These are phyloP conservation scores for Corynespora cassiicola DNA, from an alignment of 2,329 filamentous ascomycete species.

Conservation along the genomic window DNA sequence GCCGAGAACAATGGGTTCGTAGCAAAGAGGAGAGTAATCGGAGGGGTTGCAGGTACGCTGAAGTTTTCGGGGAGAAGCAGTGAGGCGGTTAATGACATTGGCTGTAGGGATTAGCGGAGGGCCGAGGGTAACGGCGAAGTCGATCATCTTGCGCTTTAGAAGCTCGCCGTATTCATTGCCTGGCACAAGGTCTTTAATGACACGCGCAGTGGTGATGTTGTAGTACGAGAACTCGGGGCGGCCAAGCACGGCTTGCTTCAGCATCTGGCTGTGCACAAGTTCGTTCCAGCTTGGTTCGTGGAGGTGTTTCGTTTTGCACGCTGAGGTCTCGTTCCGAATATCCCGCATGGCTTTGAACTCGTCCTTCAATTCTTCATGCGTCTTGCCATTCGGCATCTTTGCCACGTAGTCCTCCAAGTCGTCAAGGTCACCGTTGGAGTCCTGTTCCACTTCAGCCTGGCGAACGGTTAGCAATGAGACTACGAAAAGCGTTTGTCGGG, in stretches of 20 bases:
- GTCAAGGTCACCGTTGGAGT: slow-evolving; percentile 19
- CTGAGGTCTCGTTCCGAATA: slow-evolving; percentile 20
- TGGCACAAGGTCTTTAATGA: slow-evolving; percentile 23
- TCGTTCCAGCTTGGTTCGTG: slow-evolving; percentile 24
- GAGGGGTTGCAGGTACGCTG: slow-evolving; percentile 21
- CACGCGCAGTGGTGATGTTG: slow-evolving; percentile 23
- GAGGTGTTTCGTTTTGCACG: slow-evolving; percentile 24
- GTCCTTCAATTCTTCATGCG: slow-evolving; percentile 20
- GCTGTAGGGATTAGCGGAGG: slow-evolving; percentile 19
- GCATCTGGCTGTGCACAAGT: slow-evolving; percentile 24
- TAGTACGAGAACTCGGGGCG: slow-evolving; percentile 20
- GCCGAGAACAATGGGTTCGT: slow-evolving; percentile 18
- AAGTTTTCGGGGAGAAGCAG: slow-evolving; percentile 16
- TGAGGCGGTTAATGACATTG: slow-evolving; percentile 14
- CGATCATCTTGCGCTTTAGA: slow-evolving; percentile 26
- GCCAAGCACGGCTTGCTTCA: slow-evolving; percentile 23
- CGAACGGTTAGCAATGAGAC: slow-evolving; percentile 13
- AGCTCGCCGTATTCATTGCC: slow-evolving; percentile 24
- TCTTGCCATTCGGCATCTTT: slow-evolving; percentile 18
- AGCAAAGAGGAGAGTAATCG: slow-evolving; percentile 20
- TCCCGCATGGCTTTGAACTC: slow-evolving; percentile 24
- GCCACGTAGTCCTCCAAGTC: slow-evolving; percentile 19
- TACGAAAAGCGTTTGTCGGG: slow-evolving; percentile 11
- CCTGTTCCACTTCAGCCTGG: slow-evolving; percentile 17
- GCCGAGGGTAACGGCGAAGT: slow-evolving; percentile 24